These are phyloP conservation scores for Phytopythium chamaehyphon DNA, from an alignment of 352 stramenopile species.

Conservation along the genomic window DNA sequence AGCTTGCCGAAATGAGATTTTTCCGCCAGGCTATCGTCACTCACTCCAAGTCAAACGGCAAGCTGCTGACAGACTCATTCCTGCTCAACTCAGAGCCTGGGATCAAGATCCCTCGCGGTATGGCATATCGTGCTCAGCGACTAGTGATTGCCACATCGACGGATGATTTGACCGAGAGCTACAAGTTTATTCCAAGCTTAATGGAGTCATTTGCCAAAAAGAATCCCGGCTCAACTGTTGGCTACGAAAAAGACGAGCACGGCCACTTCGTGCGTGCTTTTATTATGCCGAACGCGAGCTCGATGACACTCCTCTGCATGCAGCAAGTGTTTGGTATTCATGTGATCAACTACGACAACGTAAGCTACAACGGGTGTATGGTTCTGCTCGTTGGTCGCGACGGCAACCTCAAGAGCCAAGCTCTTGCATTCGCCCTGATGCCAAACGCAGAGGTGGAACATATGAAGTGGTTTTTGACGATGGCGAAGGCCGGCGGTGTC, in stretches of 20 bases:
- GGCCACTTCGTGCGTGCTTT: conserved; percentile 71
- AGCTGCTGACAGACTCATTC: conserved; percentile 77
- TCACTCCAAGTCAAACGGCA: conserved; percentile 74
- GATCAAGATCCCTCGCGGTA: conserved; percentile 63
- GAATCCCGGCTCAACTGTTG: conserved; percentile 58
- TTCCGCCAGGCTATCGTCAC: conserved; percentile 73
- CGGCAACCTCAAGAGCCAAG: conserved; percentile 62
- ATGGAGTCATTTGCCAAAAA: conserved; percentile 68
- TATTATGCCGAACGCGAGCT: conserved; percentile 58
- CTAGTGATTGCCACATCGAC: conserved; percentile 66
- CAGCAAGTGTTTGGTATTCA: conserved; percentile 73
- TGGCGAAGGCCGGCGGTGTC: conserved; percentile 46
- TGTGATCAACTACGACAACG: conserved; percentile 60
- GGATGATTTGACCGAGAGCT: conserved; percentile 74
- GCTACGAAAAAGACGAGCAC: conserved; percentile 56
- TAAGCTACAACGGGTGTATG: conserved; percentile 68
- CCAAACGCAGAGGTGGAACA: conserved; percentile 61
- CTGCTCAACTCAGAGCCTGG: conserved; percentile 57
- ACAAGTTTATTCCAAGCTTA: conserved; percentile 78
- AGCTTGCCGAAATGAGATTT: conserved; percentile 77
- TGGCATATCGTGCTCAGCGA: conserved; percentile 64
- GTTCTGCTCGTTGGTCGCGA: conserved; percentile 60
- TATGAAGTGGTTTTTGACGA: conserved; percentile 69
- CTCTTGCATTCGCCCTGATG: conserved; percentile 64
- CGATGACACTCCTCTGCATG: conserved; percentile 37